A percentile compares a stretch with the other conserved stretches of the same genome.
phyloP scores from a whole-genome alignment of 2,329 filamentous ascomycete species.

The Penicillium vulpinum region DNA sequence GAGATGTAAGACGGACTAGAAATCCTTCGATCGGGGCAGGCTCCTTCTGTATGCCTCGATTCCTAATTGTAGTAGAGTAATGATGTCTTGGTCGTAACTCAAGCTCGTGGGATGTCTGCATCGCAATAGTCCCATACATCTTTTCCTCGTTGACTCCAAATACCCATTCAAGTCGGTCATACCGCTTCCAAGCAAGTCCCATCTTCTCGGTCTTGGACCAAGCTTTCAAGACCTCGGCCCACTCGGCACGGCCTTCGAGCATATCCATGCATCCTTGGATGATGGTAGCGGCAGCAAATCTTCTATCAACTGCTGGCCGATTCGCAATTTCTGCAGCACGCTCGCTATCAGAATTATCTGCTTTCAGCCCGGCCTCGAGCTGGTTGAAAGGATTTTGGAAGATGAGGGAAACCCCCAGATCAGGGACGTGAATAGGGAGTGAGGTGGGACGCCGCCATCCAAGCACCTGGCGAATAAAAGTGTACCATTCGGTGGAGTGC shows the following conservation, averaged over 20 bases:
- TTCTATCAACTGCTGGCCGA: slow-evolving; percentile 48
- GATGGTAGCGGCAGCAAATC: slow-evolving; percentile 57
- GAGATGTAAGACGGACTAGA: slow-evolving; percentile 63
- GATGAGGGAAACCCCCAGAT: slow-evolving; percentile 59
- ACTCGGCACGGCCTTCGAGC: slow-evolving; percentile 58
- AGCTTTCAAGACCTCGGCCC: slow-evolving; percentile 58
- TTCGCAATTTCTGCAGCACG: slow-evolving; percentile 44
- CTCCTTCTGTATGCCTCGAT: slow-evolving; percentile 51
- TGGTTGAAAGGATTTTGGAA: slow-evolving; percentile 62
- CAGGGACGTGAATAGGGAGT: slow-evolving; percentile 63
- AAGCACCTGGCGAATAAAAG: slow-evolving; percentile 61
- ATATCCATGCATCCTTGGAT: slow-evolving; percentile 60
- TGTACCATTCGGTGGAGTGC: slow-evolving; percentile 68
- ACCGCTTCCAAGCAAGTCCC: slow-evolving; percentile 68
- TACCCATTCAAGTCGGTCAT: slow-evolving; percentile 68
- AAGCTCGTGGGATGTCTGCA: slow-evolving; percentile 66
- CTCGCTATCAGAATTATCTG: slow-evolving; percentile 45
- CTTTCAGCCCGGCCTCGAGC: slow-evolving; percentile 43
- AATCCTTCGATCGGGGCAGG: slow-evolving; percentile 67
- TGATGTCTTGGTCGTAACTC: slow-evolving; percentile 66
- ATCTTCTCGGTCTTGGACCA: slow-evolving; percentile 62
- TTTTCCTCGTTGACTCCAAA: slow-evolving; percentile 65
- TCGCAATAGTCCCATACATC: slow-evolving; percentile 69
- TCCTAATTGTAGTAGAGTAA: slow-evolving; percentile 56
- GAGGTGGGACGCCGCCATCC: slow-evolving; percentile 59